These are phyloP conservation scores for Fusarium citri DNA, from an alignment of 2,329 filamentous ascomycete species.

Conservation along the genomic window DNA sequence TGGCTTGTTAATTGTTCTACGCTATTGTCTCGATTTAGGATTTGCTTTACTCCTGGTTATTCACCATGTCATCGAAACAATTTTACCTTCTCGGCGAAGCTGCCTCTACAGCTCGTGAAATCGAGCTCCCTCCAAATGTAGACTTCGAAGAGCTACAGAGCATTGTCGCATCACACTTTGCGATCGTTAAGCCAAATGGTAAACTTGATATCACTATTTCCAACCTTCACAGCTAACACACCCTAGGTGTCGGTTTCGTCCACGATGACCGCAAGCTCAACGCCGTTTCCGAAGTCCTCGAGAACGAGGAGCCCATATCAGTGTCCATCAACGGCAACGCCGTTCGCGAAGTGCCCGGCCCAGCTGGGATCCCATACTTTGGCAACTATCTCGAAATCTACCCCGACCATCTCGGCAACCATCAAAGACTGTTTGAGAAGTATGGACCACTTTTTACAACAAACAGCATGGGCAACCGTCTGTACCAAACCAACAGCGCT, in stretches of 20 bases:
- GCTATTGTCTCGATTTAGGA: rapidly evolving
- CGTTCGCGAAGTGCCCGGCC: constrained; percentile 63
- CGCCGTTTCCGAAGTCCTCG: constrained; percentile 50
- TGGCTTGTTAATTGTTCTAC: not conserved
- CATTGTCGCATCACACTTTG: constrained; percentile 46
- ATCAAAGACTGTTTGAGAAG: constrained; percentile 63
- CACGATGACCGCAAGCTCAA: constrained; percentile 43
- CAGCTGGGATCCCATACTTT: constrained; percentile 58
- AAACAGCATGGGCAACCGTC: constrained; percentile 60
- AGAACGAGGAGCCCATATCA: constrained; percentile 48
- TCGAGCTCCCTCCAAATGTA: not conserved
- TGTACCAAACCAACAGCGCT: constrained; percentile 64
- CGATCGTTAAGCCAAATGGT: constrained; percentile 57
- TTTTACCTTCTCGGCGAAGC: not conserved
- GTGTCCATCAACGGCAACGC: constrained; percentile 62
- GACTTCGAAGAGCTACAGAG: constrained; percentile 13
- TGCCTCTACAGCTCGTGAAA: not conserved
- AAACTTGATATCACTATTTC: no score
- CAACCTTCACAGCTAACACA: not conserved
- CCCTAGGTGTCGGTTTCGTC: constrained; percentile 53
- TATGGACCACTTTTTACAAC: constrained; percentile 65
- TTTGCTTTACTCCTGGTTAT: rapidly evolving
- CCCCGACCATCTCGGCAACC: constrained; percentile 68
- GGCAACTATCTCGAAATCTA: constrained; percentile 67
- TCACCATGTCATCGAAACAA: constrained; percentile 8